phyloP scores from a whole-genome alignment of 441 rosid species.

The Euphorbia corollata region DNA sequence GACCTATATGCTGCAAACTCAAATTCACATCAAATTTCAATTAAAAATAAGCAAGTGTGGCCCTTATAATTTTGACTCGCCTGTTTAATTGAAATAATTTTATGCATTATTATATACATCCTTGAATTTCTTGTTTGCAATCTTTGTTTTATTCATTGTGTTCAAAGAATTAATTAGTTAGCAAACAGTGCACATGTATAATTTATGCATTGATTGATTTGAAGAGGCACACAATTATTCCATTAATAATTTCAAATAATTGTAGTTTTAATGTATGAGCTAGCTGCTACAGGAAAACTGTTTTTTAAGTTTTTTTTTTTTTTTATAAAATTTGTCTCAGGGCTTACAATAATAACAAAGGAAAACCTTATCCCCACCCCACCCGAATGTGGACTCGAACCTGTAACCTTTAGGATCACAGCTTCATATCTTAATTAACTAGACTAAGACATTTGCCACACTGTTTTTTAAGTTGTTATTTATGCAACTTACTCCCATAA shows the following conservation, averaged over 20 bases:
- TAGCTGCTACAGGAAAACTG: too few species aligned
- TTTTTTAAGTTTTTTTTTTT: too few species aligned
- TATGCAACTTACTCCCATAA: too few species aligned
- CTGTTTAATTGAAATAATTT: slow-evolving; percentile 12
- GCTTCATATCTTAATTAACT: too few species aligned
- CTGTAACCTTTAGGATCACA: too few species aligned
- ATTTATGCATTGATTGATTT: background rate
- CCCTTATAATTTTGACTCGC: slow-evolving; percentile 22
- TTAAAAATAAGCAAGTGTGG: background rate
- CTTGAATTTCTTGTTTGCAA: background rate
- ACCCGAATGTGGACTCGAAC: too few species aligned
- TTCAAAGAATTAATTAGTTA: background rate
- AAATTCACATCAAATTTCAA: slow-evolving; percentile 5
- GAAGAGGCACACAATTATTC: slow-evolving; percentile 1
- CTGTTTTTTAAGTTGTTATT: too few species aligned
- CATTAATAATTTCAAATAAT: background rate
- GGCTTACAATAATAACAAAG: too few species aligned
- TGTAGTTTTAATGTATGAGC: background rate
- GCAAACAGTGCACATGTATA: too few species aligned
- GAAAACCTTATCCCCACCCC: too few species aligned
- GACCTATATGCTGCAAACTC: background rate
- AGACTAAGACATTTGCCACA: too few species aligned
- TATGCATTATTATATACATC: background rate
- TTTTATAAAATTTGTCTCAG: too few species aligned
- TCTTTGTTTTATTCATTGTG: background rate